These are phyloP conservation scores for Sclerotinia sclerotiorum DNA, from an alignment of 2,329 filamentous ascomycete genomes.

Conservation along the genomic window DNA sequence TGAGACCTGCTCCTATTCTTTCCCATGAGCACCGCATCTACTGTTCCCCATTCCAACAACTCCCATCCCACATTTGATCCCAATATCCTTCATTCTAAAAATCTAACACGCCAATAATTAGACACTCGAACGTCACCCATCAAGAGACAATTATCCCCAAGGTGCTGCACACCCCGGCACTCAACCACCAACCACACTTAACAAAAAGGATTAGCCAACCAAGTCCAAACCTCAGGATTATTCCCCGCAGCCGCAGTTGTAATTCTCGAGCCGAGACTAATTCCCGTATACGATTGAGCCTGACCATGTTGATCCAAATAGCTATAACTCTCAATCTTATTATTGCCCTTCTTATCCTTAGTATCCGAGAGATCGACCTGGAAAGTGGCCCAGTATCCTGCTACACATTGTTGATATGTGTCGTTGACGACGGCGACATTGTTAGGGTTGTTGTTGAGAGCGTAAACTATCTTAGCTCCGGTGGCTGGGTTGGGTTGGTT, in stretches of 20 bases:
- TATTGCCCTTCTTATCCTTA: background rate
- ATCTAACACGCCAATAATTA: background rate
- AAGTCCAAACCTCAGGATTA: background rate
- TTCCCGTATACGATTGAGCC: background rate
- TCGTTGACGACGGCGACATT: background rate
- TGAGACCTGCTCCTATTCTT: background rate
- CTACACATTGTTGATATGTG: background rate
- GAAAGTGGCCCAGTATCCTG: background rate
- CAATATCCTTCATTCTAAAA: background rate
- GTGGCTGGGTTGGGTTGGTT: background rate
- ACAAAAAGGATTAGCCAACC: background rate
- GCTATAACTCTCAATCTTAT: background rate
- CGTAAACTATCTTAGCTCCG: background rate
- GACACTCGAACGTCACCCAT: too few relatives aligned
- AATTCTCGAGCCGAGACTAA: background rate
- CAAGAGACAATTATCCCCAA: too few relatives aligned
- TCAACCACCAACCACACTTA: background rate
- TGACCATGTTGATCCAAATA: background rate
- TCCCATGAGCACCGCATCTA: background rate
- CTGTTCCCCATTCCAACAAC: background rate
- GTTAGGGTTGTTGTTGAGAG: background rate
- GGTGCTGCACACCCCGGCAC: background rate
- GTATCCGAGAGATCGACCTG: background rate
- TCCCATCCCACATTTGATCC: rapidly evolving
- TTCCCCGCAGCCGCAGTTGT: background rate